phyloP scores from a whole-genome alignment of 2,329 filamentous ascomycete species.

The Pseudocercospora macadamiae region DNA sequence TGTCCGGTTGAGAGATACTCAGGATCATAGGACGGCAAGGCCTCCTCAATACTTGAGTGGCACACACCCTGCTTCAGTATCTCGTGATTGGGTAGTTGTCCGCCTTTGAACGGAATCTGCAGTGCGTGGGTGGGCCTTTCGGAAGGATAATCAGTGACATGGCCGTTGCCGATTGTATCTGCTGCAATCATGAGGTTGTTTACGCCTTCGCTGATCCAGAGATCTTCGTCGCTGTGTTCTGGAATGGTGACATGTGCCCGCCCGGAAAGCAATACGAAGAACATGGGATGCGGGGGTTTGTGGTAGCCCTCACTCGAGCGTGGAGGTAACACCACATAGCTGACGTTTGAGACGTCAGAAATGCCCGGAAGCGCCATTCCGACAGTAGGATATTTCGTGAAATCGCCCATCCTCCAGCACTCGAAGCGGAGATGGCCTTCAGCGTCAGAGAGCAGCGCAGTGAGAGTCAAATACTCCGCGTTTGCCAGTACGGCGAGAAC shows the following conservation, averaged over 20 bases:
- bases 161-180: constrained; percentile 32
- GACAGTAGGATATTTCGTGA: constrained; percentile 13
- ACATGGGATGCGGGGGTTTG: constrained; percentile 42
- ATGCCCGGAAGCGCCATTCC: constrained; percentile 10
- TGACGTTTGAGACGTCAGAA: constrained; percentile 34
- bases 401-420: constrained; percentile 10
- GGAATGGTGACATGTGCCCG: constrained; percentile 48
- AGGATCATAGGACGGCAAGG: too few relatives aligned
- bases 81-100: constrained; percentile 18
- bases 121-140: constrained; percentile 31
- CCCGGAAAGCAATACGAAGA: constrained; percentile 44
- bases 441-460: constrained; percentile 12
- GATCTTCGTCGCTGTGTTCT: constrained; percentile 40
- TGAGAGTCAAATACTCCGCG: constrained; percentile 2
- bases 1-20: neutral
- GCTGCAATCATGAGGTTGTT: constrained; percentile 37
- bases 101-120: constrained; percentile 33
- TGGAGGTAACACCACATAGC: constrained; percentile 44
- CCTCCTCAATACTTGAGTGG: neutral
- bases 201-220: constrained; percentile 41
- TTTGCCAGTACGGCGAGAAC: neutral
- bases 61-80: constrained; percentile 7
- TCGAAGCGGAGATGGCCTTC: constrained; percentile 10
- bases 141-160: constrained; percentile 34
- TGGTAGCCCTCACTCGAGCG: constrained; percentile 47